Evolutionary conservation across 1,284 basidiomycete genomes (phyloP), one percentile per base, ranked within the genome.

Genomic region (Ustilago sp.): DNA sequence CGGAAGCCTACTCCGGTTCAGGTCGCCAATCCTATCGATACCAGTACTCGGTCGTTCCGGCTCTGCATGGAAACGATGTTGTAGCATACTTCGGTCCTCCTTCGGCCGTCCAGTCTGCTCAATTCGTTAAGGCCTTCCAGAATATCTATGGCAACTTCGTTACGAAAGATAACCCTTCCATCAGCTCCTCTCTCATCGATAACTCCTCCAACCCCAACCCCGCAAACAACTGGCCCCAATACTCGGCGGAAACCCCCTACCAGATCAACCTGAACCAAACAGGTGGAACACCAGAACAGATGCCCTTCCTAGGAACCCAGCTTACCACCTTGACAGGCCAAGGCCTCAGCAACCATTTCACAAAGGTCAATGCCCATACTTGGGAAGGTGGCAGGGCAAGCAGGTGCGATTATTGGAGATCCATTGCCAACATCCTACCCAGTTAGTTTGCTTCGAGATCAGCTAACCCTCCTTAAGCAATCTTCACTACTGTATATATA

Each of bases 181-280:
- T 68, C 45, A 34, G 57, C n/a, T 54, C 70, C 9, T n/a, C 58
- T 12, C 53, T 73, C 15, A 58, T 43, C 11, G 36, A 67, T 31
- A 55, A 43, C 60, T 39, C 31, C 53, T 52, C 39, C 52, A 34
- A 34, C 35, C 32, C 57, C 8, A 63, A 68, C 15, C 45, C 70
- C 1, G 61, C 64, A 4, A 61, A 60, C 39, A 64, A 64, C 36
- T 73, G 70, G 70, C 70, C 70, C 19, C 17, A 56, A 31, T 73
- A 61, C 51, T 64, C 70, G 9, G 15, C 57, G 1, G 23, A 38
- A 9, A 54, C 17, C 8, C 70, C 65, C 3, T 68, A 68, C 32
- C 70, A 73, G 59, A 68, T 73, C 59, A 68, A 73, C 62, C 59
- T 73, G 35, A 73, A 73, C 45, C 65, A 73, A 54, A 73, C 70